Evolutionary conservation across 1,284 basidiomycete genomes (phyloP).

Genomic region (Mycena sp.): DNA sequence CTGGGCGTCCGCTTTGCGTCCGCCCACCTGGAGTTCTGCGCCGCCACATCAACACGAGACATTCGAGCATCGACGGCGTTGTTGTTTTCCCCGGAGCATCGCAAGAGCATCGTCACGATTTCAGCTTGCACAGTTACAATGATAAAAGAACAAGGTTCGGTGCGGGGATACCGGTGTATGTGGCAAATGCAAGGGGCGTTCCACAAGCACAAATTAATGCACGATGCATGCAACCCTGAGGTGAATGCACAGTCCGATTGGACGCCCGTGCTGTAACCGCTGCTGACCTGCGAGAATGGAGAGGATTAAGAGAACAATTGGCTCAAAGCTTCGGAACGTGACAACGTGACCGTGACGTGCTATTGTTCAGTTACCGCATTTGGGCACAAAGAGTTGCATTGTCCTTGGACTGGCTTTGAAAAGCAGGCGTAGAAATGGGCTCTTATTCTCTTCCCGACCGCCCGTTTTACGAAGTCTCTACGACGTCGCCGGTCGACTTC

Average conservation of each 20-base stretch:
- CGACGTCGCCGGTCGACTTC: constrained; percentile 30
- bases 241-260: too few relatives aligned
- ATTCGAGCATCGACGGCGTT: too few relatives aligned
- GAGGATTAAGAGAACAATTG: constrained; percentile 2
- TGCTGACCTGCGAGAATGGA: not conserved
- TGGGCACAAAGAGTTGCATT: constrained; percentile 8
- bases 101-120: too few relatives aligned
- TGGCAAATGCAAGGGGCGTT: too few relatives aligned
- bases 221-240: too few relatives aligned
- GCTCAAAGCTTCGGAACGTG: not conserved
- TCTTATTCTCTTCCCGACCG: constrained; percentile 15
- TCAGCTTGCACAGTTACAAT: too few relatives aligned
- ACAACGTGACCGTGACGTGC: not conserved
- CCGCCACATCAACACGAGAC: too few relatives aligned
- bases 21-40: too few relatives aligned
- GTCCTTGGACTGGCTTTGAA: not conserved
- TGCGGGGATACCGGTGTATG: not conserved
- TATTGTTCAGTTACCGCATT: constrained; percentile 4
- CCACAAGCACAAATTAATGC: too few relatives aligned
- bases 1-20: too few relatives aligned
- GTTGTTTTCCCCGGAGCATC: too few relatives aligned
- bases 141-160: constrained; percentile 11
- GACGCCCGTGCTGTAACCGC: too few relatives aligned
- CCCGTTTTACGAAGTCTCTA: constrained; percentile 26
- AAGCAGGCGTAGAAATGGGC: constrained; percentile 13